Evolutionary conservation across 257 asterid species (phyloP).

Genomic region (Solanum dulcamara): DNA sequence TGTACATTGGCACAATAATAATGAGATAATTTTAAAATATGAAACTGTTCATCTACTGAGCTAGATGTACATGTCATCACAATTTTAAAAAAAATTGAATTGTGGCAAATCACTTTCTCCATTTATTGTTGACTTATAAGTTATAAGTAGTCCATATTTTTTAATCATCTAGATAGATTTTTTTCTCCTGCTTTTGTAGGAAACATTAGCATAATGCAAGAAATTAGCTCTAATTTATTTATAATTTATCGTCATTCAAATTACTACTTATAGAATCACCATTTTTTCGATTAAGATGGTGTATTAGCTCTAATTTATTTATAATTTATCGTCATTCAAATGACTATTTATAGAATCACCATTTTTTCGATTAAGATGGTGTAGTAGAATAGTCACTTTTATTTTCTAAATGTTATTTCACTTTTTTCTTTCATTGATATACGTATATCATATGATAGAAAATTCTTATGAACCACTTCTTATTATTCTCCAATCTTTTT

Average conservation of each 20-base stretch:
- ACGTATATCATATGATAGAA: not conserved
- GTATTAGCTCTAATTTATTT: not conserved
- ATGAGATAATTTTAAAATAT: too few species aligned
- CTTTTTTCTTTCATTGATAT: not conserved
- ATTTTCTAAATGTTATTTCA: not conserved
- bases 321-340: not conserved
- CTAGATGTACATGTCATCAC: too few species aligned
- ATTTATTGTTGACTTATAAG: too few species aligned
- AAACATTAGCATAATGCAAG: not conserved
- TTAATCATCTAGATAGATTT: not conserved
- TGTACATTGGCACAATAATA: not conserved
- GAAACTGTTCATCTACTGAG: too few species aligned
- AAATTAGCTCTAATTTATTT: not conserved
- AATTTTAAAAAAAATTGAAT: too few species aligned
- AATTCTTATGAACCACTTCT: not conserved
- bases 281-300: not conserved
- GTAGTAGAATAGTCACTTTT: not conserved
- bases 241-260: not conserved
- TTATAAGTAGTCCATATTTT: too few species aligned
- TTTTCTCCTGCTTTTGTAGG: not conserved
- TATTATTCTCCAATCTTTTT: too few species aligned
- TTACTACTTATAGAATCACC: too few species aligned
- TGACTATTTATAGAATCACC: too few species aligned
- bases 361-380: not conserved
- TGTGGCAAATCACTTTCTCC: not conserved